Conservation (phyloP, 2,329 filamentous ascomycete genomes). For the Neonectria sp. region DNA sequence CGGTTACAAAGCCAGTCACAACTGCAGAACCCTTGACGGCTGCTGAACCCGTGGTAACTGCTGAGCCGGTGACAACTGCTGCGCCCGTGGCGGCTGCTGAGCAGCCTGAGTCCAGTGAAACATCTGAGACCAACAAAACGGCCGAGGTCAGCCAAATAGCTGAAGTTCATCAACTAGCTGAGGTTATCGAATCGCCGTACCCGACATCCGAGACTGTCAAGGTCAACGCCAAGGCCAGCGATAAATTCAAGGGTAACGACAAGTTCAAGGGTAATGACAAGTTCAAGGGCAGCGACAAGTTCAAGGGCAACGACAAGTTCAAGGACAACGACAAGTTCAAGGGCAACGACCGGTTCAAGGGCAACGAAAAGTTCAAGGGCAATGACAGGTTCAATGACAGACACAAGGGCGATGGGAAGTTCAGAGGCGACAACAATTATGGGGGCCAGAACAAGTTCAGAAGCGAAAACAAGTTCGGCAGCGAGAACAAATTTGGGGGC, state of each 20-base stretch:
- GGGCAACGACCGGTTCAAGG: not conserved
- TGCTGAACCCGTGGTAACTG: not conserved
- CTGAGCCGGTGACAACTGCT: not conserved
- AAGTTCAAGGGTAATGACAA: not conserved
- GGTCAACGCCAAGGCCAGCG: not conserved
- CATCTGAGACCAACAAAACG: not conserved
- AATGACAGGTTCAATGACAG: not conserved
- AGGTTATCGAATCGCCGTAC: not conserved
- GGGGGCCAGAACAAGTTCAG: not conserved
- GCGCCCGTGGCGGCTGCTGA: not conserved
- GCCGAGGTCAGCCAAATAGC: not conserved
- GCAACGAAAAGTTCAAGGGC: not conserved
- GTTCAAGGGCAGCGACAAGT: not conserved
- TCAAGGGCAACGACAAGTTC: not conserved
- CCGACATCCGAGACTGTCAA: not conserved
- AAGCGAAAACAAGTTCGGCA: not conserved
- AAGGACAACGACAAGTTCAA: not conserved
- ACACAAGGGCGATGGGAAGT: constrained; percentile 2
- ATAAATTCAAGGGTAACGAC: not conserved
- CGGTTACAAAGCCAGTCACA: not conserved
- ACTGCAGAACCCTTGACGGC: not conserved
- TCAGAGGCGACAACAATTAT: not conserved
- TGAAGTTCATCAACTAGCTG: not conserved
- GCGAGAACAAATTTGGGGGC: not conserved
- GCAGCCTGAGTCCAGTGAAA: not conserved